A percentile compares a stretch with the other conserved stretches of the same genome.
Evolutionary conservation across 139 green algal species (phyloP).

Genomic region (Micractinium sp.): DNA sequence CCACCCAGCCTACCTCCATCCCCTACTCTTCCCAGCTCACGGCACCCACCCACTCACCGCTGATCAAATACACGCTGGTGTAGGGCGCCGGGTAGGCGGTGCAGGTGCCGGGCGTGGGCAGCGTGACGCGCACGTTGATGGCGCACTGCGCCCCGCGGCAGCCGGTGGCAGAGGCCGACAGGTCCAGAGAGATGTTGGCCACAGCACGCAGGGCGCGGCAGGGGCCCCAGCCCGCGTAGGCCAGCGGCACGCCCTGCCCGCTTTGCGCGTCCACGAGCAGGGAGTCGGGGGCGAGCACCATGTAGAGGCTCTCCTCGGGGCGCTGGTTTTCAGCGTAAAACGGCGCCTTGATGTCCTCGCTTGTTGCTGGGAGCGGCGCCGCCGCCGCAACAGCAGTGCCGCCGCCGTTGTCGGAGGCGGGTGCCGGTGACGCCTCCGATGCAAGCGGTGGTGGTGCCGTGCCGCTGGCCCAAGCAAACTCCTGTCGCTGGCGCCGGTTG

Average conservation of each 20-base stretch:
- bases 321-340: neutral
- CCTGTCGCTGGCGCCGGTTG: neutral
- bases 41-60: neutral
- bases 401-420: neutral
- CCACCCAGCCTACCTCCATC: neutral
- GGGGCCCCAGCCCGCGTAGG: neutral
- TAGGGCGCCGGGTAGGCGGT: neutral
- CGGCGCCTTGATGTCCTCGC: neutral
- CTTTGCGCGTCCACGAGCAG: neutral
- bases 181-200: conserved; percentile 2
- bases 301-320: neutral
- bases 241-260: neutral
- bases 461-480: too few relatives aligned
- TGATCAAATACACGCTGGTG: neutral
- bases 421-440: neutral
- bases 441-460: neutral
- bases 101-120: neutral
- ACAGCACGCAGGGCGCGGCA: conserved; percentile 3
- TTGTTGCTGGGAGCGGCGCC: neutral
- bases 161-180: conserved; percentile 18
- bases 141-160: conserved; percentile 10
- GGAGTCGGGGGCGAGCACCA: neutral
- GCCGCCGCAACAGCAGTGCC: neutral
- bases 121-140: conserved; percentile 6
- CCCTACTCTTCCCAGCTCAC: neutral